These are phyloP conservation scores for Trichoderma polysporum DNA, from an alignment of 2,329 filamentous ascomycete species.

Conservation along the genomic window DNA sequence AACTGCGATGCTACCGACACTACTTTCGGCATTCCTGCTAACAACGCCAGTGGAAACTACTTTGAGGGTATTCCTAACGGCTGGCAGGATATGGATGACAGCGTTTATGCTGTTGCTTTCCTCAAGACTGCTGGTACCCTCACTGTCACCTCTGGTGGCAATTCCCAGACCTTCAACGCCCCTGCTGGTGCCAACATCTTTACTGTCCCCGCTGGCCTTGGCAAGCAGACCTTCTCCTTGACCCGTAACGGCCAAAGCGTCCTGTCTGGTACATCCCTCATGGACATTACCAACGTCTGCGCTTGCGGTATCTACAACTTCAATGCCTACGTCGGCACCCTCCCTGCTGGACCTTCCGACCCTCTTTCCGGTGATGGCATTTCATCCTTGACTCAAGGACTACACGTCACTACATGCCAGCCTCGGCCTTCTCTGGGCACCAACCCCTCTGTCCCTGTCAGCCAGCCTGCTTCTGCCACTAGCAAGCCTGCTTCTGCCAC, in stretches of 20 bases:
- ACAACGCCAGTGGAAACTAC: conserved; percentile 51
- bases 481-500: conserved; percentile 33
- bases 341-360: conserved; percentile 38
- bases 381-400: conserved; percentile 15
- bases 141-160: conserved; percentile 45
- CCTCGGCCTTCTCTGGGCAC: conserved; percentile 33
- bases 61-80: conserved; percentile 52
- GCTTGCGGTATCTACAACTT: conserved; percentile 58
- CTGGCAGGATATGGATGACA: conserved; percentile 48
- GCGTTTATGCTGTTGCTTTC: conserved; percentile 52
- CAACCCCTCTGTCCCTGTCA: conserved; percentile 27
- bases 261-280: conserved; percentile 47
- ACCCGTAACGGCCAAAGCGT: conserved; percentile 41
- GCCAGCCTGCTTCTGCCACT: conserved; percentile 31
- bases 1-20: conserved; percentile 55
- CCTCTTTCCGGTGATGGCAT: conserved; percentile 15
- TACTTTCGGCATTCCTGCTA: conserved; percentile 41
- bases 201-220: conserved; percentile 47
- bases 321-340: conserved; percentile 53
- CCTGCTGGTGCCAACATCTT: conserved; percentile 34
- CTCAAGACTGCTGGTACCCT: conserved; percentile 46
- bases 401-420: conserved; percentile 21
- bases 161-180: conserved; percentile 36
- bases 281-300: conserved; percentile 50
- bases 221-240: conserved; percentile 44